These are phyloP conservation scores for Rhizoctonia solani DNA, from an alignment of 1,284 basidiomycete genomes.

Conservation along the genomic window DNA sequence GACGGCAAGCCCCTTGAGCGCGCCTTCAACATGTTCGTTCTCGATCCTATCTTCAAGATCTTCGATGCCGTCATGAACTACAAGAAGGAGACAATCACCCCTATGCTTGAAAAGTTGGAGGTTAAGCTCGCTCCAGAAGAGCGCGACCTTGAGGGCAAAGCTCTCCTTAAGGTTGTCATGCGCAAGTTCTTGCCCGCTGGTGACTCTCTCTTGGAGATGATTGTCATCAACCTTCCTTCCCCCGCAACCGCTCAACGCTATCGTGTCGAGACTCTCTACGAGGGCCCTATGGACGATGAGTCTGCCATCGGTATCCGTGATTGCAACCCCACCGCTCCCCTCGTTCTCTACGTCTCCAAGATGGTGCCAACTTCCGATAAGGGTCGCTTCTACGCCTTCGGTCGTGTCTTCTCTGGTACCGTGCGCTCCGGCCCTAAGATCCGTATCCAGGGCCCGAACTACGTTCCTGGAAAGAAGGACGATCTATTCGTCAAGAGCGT, in stretches of 20 bases:
- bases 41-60: conserved; percentile 99
- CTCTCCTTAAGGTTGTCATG: conserved; percentile 97
- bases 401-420: conserved; percentile 99
- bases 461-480: conserved; percentile 97
- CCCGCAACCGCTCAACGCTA: conserved; percentile 96
- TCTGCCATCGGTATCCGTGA: conserved; percentile 98
- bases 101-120: conserved; percentile 97
- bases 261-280: conserved; percentile 99
- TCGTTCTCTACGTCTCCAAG: conserved; percentile 99
- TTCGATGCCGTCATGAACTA: conserved; percentile 99
- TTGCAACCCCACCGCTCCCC: conserved; percentile 95
- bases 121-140: conserved; percentile 90
- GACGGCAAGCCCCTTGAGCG: conserved; percentile 91
- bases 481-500: conserved; percentile 98
- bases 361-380: conserved; percentile 99
- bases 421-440: conserved; percentile 97
- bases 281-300: conserved; percentile 99
- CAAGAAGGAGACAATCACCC: conserved; percentile 89
- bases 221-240: conserved; percentile 98
- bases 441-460: conserved; percentile 99
- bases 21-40: conserved; percentile 94
- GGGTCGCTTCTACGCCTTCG: conserved; percentile 99
- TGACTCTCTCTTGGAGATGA: conserved; percentile 99
- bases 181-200: conserved; percentile 99
- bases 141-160: conserved; percentile 95